A percentile compares a stretch with the other conserved stretches of the same genome.
These are phyloP conservation scores for Hibiscus trionum DNA, from an alignment of 345 rosid genomes.

Conservation along the genomic window DNA sequence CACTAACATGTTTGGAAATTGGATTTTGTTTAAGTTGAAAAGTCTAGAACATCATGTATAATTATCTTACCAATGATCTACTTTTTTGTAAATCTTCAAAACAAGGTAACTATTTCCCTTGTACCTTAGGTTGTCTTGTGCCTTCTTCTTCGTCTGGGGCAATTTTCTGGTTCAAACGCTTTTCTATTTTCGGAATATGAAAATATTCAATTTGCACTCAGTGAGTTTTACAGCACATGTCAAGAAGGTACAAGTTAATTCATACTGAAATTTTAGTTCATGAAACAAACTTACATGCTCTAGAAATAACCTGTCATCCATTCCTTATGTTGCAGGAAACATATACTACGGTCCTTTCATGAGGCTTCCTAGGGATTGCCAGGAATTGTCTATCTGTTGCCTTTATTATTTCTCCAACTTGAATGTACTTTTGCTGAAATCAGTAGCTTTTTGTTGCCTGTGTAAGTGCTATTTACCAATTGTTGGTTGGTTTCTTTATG, in stretches of 20 bases:
- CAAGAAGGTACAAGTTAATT: slow-evolving; percentile 38
- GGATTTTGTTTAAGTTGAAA: slow-evolving; percentile 11
- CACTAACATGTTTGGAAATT: slow-evolving; percentile 7
- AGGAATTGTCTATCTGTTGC: slow-evolving; percentile 56
- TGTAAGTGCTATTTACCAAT: slow-evolving; percentile 31
- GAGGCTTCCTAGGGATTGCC: slow-evolving; percentile 52
- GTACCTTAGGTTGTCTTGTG: slow-evolving; percentile 51
- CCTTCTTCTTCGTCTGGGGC: slow-evolving; percentile 64
- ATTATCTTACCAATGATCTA: background rate
- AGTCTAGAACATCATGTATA: background rate
- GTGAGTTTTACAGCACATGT: slow-evolving; percentile 45
- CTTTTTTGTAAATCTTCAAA: background rate
- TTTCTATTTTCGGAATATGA: slow-evolving; percentile 46
- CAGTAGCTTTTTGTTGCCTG: slow-evolving; percentile 60
- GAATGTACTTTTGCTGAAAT: slow-evolving; percentile 41
- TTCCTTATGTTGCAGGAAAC: slow-evolving; percentile 35
- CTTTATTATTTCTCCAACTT: slow-evolving; percentile 58
- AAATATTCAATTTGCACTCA: slow-evolving; percentile 33
- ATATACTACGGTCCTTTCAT: slow-evolving; percentile 60
- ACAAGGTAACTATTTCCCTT: slow-evolving; percentile 7
- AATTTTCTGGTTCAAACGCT: slow-evolving; percentile 34
- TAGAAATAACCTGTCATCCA: background rate
- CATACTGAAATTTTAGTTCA: background rate
- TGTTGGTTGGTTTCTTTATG: background rate
- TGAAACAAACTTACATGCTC: slow-evolving; percentile 3